Percentiles rank a stretch among this genome's conserved stretches.
These are phyloP conservation scores for Aspergillus sparsus DNA, from an alignment of 495 filamentous ascomycete genomes.

Conservation along the genomic window DNA sequence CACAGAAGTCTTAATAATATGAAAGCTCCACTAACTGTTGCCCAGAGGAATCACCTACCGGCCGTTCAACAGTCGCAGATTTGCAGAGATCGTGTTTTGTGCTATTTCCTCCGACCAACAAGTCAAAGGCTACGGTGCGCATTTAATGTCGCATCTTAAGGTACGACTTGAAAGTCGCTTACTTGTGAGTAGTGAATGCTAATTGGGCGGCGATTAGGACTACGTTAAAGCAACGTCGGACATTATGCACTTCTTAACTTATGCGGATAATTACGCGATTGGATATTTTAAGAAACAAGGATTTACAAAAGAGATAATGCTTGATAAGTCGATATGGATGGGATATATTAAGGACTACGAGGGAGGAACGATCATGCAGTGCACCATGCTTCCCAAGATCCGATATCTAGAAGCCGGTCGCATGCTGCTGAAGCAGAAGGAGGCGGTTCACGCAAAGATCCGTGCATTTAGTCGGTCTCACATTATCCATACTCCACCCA, in stretches of 20 bases:
- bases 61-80: conserved; percentile 88
- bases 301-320: conserved; percentile 96
- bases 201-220: conserved; percentile 51
- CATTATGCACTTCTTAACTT: conserved; percentile 98
- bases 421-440: conserved; percentile 97
- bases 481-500: conserved; percentile 80
- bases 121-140: conserved; percentile 97
- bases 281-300: conserved; percentile 99
- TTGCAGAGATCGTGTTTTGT: conserved; percentile 98
- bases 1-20: neutral
- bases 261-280: conserved; percentile 98
- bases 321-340: conserved; percentile 93
- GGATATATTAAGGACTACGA: conserved; percentile 99
- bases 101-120: conserved; percentile 97
- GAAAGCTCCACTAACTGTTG: conserved; percentile 23
- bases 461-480: conserved; percentile 87
- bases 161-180: conserved; percentile 24
- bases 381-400: conserved; percentile 91
- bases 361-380: conserved; percentile 99
- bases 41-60: conserved; percentile 89
- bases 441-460: conserved; percentile 90
- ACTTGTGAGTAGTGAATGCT: conserved; percentile 3
- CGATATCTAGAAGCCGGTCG: conserved; percentile 92
- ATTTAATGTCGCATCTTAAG: conserved; percentile 97
- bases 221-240: conserved; percentile 96